Evolutionary conservation across 768 basidiomycete species (phyloP), one percentile per base, ranked within the genome.

Genomic region (Cystobasidium onofrii): DNA sequence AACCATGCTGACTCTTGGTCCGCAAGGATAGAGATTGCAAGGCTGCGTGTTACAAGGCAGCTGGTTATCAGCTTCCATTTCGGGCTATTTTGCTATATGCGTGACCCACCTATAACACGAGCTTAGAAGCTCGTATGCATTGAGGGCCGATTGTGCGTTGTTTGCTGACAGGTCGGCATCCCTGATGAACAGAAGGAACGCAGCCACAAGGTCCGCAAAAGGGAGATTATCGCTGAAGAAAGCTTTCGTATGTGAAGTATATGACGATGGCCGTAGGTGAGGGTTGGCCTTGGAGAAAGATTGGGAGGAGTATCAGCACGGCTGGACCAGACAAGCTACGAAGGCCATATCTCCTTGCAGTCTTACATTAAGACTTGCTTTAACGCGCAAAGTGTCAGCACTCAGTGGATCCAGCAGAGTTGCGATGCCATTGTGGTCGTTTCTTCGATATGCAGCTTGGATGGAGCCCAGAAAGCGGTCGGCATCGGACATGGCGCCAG

Each of bases 1-100:
- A 78, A 78, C 71, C 72, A 77, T 0, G 74, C 78, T 17, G 73
- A 73, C 18, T 79, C 77, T 12, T 67, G 75, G 1, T 60, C 62
- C 0, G 73, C 73, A 27, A 78, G 74, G 15, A 77, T 17, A 0
- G 73, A 41, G 17, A 75, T 73, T 18, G 76, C 75, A 0, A 69
- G 46, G 20, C 76, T 77, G 60, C 15, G 39, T 6, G 15, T 39
- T 6, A 39, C 39, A 39, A 15, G 6, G 39, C 6, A 39, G 39
- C 7, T 6, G 15, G 39, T 39, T 39, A n/a, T n/a, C n/a, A n/a
- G n/a, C n/a, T n/a, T n/a, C n/a, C n/a, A n/a, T n/a, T n/a, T n/a
- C n/a, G n/a, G n/a, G n/a, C n/a, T n/a, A n/a, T n/a, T n/a, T n/a
- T n/a, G n/a, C n/a, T n/a, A n/a, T n/a, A n/a, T n/a, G 6, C 15